Evolutionary conservation across 768 basidiomycete species (phyloP).

Genomic region (Tephrocybe sp.): DNA sequence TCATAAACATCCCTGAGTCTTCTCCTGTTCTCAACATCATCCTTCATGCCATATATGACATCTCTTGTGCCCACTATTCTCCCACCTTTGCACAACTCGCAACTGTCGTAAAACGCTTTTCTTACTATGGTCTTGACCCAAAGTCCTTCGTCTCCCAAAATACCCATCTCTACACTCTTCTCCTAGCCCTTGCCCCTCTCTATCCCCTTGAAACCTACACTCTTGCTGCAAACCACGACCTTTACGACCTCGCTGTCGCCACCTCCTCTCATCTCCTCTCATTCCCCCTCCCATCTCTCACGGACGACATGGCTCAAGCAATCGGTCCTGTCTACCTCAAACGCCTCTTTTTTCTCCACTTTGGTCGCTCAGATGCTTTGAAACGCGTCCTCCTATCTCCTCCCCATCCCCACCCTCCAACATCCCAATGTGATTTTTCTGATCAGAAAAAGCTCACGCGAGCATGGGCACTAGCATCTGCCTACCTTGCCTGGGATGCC

Average conservation of each 20-base stretch:
- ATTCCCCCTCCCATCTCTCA: conserved; percentile 61
- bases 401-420: conserved; percentile 75
- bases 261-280: conserved; percentile 75
- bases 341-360: conserved; percentile 79
- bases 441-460: conserved; percentile 79
- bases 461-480: conserved; percentile 80
- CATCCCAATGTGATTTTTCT: conserved; percentile 59
- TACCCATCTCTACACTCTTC: conserved; percentile 53
- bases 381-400: conserved; percentile 76
- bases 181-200: conserved; percentile 66
- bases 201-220: conserved; percentile 72
- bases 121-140: conserved; percentile 57
- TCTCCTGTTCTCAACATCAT: conserved; percentile 68
- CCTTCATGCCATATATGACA: conserved; percentile 68
- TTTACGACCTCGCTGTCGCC: conserved; percentile 72
- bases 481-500: conserved; percentile 83
- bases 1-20: conserved; percentile 59
- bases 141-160: conserved; percentile 44
- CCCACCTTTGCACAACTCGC: conserved; percentile 61
- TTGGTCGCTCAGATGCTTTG: conserved; percentile 78
- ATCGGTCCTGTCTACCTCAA: conserved; percentile 80
- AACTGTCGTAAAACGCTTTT: conserved; percentile 53
- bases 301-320: conserved; percentile 64
- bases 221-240: conserved; percentile 61
- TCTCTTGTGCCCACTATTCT: conserved; percentile 73